Percentiles rank a stretch among this genome's conserved stretches.
These are phyloP conservation scores for Scheffersomyces amazonensis DNA, from an alignment of 805 yeast species.

Conservation along the genomic window DNA sequence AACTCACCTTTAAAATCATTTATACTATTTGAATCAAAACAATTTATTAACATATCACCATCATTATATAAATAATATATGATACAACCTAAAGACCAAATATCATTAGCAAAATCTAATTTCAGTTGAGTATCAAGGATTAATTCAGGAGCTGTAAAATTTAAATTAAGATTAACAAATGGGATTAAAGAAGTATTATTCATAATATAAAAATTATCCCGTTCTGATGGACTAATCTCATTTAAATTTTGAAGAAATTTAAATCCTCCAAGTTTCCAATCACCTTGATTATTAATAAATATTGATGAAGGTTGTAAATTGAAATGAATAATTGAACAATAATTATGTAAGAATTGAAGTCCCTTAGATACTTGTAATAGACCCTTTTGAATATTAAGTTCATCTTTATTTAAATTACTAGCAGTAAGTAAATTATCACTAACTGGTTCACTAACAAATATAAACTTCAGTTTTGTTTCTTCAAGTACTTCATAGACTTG, in stretches of 20 bases:
- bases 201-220: constrained; percentile 63
- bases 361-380: constrained; percentile 75
- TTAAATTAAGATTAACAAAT: constrained; percentile 66
- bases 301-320: constrained; percentile 77
- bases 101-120: constrained; percentile 68
- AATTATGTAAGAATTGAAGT: constrained; percentile 75
- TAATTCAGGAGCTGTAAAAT: constrained; percentile 84
- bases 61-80: constrained; percentile 65
- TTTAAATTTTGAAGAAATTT: constrained; percentile 44
- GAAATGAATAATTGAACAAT: constrained; percentile 71
- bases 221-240: constrained; percentile 44
- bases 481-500: constrained; percentile 87
- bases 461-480: constrained; percentile 71
- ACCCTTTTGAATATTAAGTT: constrained; percentile 76
- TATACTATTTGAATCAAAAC: constrained; percentile 47
- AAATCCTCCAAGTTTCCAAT: constrained; percentile 90
- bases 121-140: constrained; percentile 53
- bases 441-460: constrained; percentile 85
- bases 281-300: constrained; percentile 77
- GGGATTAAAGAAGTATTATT: constrained; percentile 79
- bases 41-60: constrained; percentile 42
- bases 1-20: constrained; percentile 60
- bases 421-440: constrained; percentile 48
- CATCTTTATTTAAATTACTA: constrained; percentile 48
- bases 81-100: constrained; percentile 80